Conservation (phyloP, 176 grass and related monocot species). For the Hyparrhenia diplandra region DNA sequence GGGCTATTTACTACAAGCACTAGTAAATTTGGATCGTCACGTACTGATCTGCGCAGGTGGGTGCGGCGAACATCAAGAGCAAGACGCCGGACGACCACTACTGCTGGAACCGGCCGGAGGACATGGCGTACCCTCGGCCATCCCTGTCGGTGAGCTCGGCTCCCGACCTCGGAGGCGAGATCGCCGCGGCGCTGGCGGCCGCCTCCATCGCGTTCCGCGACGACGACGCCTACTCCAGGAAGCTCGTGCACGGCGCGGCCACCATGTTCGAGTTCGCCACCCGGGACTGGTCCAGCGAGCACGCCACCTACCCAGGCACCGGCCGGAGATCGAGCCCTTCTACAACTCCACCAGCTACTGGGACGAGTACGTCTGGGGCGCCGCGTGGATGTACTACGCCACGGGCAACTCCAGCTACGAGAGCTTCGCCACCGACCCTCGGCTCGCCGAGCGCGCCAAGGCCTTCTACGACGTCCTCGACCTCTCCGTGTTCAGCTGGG, state of each 20-base stretch:
- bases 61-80: slow-evolving; percentile 34
- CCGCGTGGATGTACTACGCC: slow-evolving; percentile 40
- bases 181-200: slow-evolving; percentile 68
- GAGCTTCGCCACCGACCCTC: slow-evolving; percentile 49
- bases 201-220: slow-evolving; percentile 92
- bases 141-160: slow-evolving; percentile 25
- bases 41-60: slow-evolving; percentile 41
- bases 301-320: slow-evolving; percentile 30
- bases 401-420: slow-evolving; percentile 23
- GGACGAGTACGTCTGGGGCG: slow-evolving; percentile 96
- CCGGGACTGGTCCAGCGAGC: slow-evolving; percentile 21
- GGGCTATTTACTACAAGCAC: no score
- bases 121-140: slow-evolving; percentile 74
- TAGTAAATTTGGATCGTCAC: no score
- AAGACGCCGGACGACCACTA: slow-evolving; percentile 72
- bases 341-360: slow-evolving; percentile 81
- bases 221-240: slow-evolving; percentile 68
- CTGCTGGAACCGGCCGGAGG: slow-evolving; percentile 93
- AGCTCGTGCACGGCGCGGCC: slow-evolving; percentile 52
- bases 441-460: slow-evolving; percentile 44
- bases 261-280: slow-evolving; percentile 74
- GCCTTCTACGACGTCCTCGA: slow-evolving; percentile 47
- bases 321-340: slow-evolving; percentile 46
- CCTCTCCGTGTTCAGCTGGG: slow-evolving; percentile 79
- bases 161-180: slow-evolving; percentile 73